Percentiles rank a stretch among this genome's conserved stretches.
Conservation (phyloP, 108 stramenopile species). For the Pseudonitzschia multiseries region DNA sequence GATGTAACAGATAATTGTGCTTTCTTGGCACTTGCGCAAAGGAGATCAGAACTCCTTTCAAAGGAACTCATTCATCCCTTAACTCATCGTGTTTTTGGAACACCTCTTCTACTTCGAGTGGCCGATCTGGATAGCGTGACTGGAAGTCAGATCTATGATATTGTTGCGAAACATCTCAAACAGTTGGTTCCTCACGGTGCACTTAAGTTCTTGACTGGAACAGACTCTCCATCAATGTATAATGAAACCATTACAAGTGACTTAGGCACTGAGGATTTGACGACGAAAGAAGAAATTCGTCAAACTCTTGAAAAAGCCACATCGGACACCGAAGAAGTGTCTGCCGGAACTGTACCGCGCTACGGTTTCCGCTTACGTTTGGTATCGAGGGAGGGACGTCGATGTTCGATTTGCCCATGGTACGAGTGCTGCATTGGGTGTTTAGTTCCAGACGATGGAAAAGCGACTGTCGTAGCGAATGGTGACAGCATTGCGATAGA, state of each 20-base stretch:
- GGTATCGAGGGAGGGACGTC: constrained; percentile 72
- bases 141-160: constrained; percentile 74
- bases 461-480: constrained; percentile 67
- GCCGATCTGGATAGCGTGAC: constrained; percentile 68
- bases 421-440: constrained; percentile 87
- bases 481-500: constrained; percentile 86
- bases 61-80: constrained; percentile 78
- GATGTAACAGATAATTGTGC: constrained; percentile 24
- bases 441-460: constrained; percentile 78
- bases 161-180: constrained; percentile 62
- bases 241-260: neutral
- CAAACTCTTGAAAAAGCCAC: constrained; percentile 41
- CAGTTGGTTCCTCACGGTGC: constrained; percentile 60
- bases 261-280: constrained; percentile 4
- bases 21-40: constrained; percentile 78
- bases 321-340: constrained; percentile 72
- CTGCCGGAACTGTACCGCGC: constrained; percentile 73
- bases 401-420: constrained; percentile 83
- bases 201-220: constrained; percentile 28
- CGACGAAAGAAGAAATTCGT: constrained; percentile 24
- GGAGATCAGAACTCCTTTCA: constrained; percentile 62
- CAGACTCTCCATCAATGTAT: constrained; percentile 6
- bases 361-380: constrained; percentile 84
- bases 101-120: constrained; percentile 74
- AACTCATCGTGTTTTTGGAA: constrained; percentile 70